Evolutionary conservation across 495 filamentous ascomycete genomes (phyloP).

Genomic region (Articulospora tetracladia): DNA sequence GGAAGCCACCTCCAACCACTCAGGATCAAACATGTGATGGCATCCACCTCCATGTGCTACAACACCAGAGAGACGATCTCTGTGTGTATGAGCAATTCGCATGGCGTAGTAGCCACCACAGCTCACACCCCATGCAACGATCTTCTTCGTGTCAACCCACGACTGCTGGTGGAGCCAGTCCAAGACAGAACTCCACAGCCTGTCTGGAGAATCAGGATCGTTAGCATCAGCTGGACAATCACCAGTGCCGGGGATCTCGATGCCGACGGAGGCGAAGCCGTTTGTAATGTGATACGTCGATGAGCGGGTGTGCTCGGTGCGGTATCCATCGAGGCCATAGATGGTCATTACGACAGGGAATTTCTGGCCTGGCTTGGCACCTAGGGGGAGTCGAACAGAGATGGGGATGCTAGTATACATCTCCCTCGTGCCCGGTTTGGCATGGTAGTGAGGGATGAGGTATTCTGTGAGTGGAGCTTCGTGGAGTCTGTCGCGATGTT

Average conservation of each 20-base stretch:
- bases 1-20: constrained; percentile 64
- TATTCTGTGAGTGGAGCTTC: constrained; percentile 32
- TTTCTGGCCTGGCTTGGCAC: constrained; percentile 17
- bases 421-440: constrained; percentile 48
- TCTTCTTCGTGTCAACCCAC: constrained; percentile 55
- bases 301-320: constrained; percentile 72
- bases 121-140: constrained; percentile 72
- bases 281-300: constrained; percentile 60
- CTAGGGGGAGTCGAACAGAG: constrained; percentile 57
- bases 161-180: constrained; percentile 58
- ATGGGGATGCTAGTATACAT: constrained; percentile 46
- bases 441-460: constrained; percentile 59
- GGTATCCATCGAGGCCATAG: constrained; percentile 75
- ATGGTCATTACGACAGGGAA: constrained; percentile 64
- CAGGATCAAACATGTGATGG: constrained; percentile 63
- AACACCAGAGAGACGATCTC: constrained; percentile 49
- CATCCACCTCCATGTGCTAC: constrained; percentile 73
- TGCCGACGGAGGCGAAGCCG: constrained; percentile 50
- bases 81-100: constrained; percentile 68
- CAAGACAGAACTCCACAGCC: constrained; percentile 62
- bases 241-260: constrained; percentile 77
- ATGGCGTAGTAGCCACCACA: constrained; percentile 77
- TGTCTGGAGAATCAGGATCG: constrained; percentile 42
- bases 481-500: not conserved
- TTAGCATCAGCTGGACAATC: constrained; percentile 65